Evolutionary conservation across 345 rosid genomes (phyloP).

Genomic region (Hibiscus trionum): DNA sequence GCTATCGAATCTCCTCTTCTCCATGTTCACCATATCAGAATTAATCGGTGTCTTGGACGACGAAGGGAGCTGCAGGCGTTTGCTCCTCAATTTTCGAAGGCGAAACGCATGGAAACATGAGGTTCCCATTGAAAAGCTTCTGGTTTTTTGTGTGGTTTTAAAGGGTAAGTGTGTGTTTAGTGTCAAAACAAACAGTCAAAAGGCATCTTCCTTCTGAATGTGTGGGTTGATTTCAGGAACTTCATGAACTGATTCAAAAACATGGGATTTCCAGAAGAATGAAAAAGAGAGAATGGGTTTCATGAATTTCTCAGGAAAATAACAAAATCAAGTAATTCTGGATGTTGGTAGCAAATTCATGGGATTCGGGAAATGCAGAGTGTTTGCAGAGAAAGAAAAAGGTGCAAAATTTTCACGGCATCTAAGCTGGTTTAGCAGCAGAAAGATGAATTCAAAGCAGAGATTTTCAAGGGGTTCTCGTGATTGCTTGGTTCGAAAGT

Average conservation of each 20-base stretch:
- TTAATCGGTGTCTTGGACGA: constrained; percentile 42
- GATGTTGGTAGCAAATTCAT: constrained; percentile 2
- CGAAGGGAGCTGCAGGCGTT: constrained; percentile 36
- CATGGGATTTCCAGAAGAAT: constrained; percentile 49
- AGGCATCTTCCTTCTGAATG: constrained; percentile 70
- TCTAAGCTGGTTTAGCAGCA: constrained; percentile 33
- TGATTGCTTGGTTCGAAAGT: constrained; percentile 67
- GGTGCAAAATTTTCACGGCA: constrained; percentile 23
- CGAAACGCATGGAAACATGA: constrained; percentile 77
- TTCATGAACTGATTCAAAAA: constrained; percentile 96
- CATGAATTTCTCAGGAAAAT: constrained; percentile 36
- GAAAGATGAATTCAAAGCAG: constrained; percentile 58
- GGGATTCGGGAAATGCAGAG: constrained; percentile 20
- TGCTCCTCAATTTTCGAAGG: constrained; percentile 49
- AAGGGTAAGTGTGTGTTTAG: not conserved
- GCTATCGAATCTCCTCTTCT: constrained; percentile 88
- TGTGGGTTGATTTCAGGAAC: constrained; percentile 85
- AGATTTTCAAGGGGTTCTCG: constrained; percentile 71
- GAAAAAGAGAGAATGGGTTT: constrained; percentile 31
- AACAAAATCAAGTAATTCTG: not conserved
- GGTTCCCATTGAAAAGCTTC: constrained; percentile 38
- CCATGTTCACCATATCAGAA: constrained; percentile 71
- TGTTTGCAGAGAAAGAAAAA: not conserved
- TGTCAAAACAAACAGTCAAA: constrained; percentile 36
- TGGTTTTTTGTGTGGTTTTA: not conserved